A percentile compares a stretch with the other conserved stretches of the same genome.
phyloP scores from a whole-genome alignment of 495 filamentous ascomycete genomes.

The Cladorrhinum samala region DNA sequence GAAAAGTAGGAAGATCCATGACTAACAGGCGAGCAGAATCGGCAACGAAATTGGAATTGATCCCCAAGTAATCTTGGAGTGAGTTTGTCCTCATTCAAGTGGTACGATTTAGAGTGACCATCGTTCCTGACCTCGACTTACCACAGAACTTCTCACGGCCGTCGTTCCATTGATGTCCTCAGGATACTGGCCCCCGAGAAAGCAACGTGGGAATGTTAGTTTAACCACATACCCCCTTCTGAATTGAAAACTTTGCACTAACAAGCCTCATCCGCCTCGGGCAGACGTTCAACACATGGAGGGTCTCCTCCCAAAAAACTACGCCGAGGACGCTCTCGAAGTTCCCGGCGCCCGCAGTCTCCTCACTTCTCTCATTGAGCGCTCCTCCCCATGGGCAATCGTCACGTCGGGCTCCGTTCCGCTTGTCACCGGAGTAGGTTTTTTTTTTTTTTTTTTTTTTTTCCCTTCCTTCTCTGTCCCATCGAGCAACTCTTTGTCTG shows the following conservation, averaged over 20 bases:
- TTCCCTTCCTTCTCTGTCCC: too few species aligned
- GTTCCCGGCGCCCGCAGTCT: conserved; percentile 60
- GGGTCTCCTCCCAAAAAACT: conserved; percentile 65
- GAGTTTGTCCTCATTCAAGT: too few species aligned
- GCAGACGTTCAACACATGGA: conserved; percentile 79
- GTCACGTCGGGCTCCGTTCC: conserved; percentile 84
- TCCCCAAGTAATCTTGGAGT: conserved; percentile 68
- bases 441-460: conserved; percentile 2
- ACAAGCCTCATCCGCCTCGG: conserved; percentile 1
- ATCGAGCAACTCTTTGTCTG: too few species aligned
- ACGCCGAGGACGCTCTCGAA: conserved; percentile 72
- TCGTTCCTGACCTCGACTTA: too few species aligned
- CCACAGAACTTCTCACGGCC: conserved; percentile 69
- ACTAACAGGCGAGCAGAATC: conserved; percentile 49
- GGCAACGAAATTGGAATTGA: conserved; percentile 77
- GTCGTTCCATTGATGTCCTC: conserved; percentile 75
- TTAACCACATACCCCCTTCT: neutral
- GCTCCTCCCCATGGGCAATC: conserved; percentile 73
- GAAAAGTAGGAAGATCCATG: neutral
- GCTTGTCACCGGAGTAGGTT: conserved; percentile 58
- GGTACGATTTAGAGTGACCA: too few species aligned
- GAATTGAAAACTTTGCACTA: neutral
- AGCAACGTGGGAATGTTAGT: conserved; percentile 88
- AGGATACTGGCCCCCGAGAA: conserved; percentile 66
- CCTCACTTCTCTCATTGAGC: conserved; percentile 34